Evolutionary conservation across 73 alveolate species (phyloP).

Genomic region (Paramecium tetraurelia): DNA sequence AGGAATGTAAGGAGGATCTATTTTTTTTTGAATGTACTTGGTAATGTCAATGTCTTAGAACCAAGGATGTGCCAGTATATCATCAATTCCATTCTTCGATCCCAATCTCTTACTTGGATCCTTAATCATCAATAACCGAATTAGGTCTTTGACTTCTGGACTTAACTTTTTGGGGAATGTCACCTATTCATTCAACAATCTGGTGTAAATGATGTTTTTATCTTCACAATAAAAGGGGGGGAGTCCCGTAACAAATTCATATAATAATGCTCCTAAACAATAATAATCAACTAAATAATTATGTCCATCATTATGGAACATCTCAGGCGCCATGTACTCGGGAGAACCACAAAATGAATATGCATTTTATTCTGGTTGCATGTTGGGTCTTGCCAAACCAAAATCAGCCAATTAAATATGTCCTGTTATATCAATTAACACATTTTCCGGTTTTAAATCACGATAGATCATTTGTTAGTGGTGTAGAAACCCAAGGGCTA

Average conservation of each 20-base stretch:
- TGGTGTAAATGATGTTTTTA: constrained; percentile 1
- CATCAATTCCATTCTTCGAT: constrained; percentile 42
- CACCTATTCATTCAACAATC: constrained; percentile 40
- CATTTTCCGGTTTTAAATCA: constrained; percentile 87
- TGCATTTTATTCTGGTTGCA: constrained; percentile 47
- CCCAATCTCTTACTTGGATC: constrained; percentile 65
- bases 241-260: constrained; percentile 72
- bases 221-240: constrained; percentile 76
- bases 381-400: constrained; percentile 74
- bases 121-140: neutral
- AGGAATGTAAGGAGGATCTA: constrained; percentile 58
- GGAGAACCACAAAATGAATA: constrained; percentile 75
- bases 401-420: constrained; percentile 93
- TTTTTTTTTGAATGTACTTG: constrained; percentile 9
- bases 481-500: constrained; percentile 66
- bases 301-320: constrained; percentile 66
- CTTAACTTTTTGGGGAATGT: constrained; percentile 25
- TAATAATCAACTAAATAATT: constrained; percentile 68
- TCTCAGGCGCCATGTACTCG: constrained; percentile 75
- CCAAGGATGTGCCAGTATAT: constrained; percentile 58
- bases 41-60: constrained; percentile 33
- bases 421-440: constrained; percentile 75
- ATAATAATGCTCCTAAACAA: constrained; percentile 70
- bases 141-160: constrained; percentile 43
- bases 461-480: constrained; percentile 77